Evolutionary conservation across 139 green algal species (phyloP), one percentile per base, ranked within the genome.

Genomic region (Chlorella sp.): DNA sequence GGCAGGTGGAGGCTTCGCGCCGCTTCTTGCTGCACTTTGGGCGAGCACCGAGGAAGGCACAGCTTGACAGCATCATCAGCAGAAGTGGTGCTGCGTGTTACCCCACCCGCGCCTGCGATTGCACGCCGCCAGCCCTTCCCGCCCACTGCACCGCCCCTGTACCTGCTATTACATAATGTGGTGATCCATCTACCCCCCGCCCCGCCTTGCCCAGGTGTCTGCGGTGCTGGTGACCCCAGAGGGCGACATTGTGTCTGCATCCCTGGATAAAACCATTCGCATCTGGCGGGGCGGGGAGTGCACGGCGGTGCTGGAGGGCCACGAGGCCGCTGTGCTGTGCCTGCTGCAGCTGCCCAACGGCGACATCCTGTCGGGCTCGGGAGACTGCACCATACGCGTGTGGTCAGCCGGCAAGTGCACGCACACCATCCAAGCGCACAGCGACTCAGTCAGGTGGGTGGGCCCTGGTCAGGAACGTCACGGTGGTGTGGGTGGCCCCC

Each of bases 251-350:
- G 91, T 97, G 0, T 99, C 97, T 3, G 92, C 92, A 0, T 97
- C 96, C 11, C 92, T 99, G 34, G 97, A 99, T 93, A 97, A 95
- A 88, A 98, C 92, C 0, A 76, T 98, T 32, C 88, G 93, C 3
- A 48, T 98, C 18, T 99, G 97, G 97, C 77, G 89, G 2, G 91
- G 73, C 24, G 94, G 92, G 60, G 85, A 91, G 53, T 94, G 92
- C 73, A 39, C 93, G 30, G 66, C 86, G 34, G 87, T 86, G 22
- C 87, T 99, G 82, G 40, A 91, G 42, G 97, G 94, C 9, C 97
- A 99, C 87, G 90, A 96, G 53, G 96, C 94, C 12, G 92, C 97
- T 11, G 96, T 99, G 76, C 93, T 95, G 53, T 95, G 92, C 90
- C 89, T 97, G 90, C 93, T 90, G 66, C 89, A 97, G 71, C 91